Evolutionary conservation across 192 early-diverging fungal genomes (phyloP), one percentile per base, ranked within the genome.

Genomic region (Chytriomyces sp.): DNA sequence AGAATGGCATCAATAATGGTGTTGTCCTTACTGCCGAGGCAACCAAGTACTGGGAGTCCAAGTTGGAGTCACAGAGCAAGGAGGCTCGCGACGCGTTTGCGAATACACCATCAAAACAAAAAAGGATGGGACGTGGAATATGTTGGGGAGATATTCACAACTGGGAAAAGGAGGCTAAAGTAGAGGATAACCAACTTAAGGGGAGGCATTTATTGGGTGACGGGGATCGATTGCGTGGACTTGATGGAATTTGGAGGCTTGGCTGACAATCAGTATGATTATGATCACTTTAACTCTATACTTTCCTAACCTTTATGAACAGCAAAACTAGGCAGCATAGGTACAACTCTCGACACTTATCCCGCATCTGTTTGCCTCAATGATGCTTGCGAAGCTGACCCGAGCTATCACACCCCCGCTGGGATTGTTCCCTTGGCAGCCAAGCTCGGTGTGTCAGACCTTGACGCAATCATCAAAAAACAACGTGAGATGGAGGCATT

Each of bases 221-320:
- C 55, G 6, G 55, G 55, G 26, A 57, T 57, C 25, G 55, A 17
- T 25, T 25, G 55, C 6, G 55, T 25, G 7, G 55, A 57, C 25
- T 57, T 57, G 55, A 57, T 57, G 55, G 55, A 57, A 25, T 25
- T 57, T 57, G 55, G 55, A 57, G 55, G 55, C 26, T 57, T 57
- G 26, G 55, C 55, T 17, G 55, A 57, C 55, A 25, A 57, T 25
- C 7, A 25, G 55, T 57, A 17, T 7, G 28, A 57, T n/a, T n/a
- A 57, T 25, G 26, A 57, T 25, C 55, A 57, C 10, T 25, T 57
- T 7, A 57, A 57, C 26, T 57, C 7, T 57, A 17, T 57, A 25
- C 55, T 17, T 17, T 57, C 55, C n/a, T 57, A 57, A 57, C 55
- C 26, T 57, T 57, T 57, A 25, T 17, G 26, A 57, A 57, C 55